A percentile compares a stretch with the other conserved stretches of the same genome.
Evolutionary conservation across 257 asterid species (phyloP).

Genomic region (Salvia splendens): DNA sequence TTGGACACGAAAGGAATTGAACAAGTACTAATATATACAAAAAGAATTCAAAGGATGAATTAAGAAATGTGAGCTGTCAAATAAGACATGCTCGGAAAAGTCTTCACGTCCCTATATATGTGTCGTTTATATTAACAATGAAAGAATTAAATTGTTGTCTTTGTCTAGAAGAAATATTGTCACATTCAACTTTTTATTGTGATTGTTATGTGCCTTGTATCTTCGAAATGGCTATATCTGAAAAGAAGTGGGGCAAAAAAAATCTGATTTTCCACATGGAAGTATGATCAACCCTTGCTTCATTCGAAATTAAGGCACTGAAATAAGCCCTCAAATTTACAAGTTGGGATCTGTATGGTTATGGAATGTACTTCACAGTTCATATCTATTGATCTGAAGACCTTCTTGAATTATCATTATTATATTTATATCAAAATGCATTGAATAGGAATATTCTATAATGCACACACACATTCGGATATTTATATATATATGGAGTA

Average conservation of each 20-base stretch:
- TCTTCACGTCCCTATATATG: background rate
- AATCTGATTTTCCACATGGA: background rate
- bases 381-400: too few species aligned
- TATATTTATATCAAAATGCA: too few species aligned
- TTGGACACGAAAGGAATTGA: too few species aligned
- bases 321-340: conserved; percentile 28
- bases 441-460: too few species aligned
- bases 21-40: too few species aligned
- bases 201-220: conserved; percentile 23
- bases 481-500: too few species aligned
- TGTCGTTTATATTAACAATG: background rate
- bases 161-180: conserved; percentile 14
- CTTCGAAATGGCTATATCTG: conserved; percentile 20
- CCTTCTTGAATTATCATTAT: too few species aligned
- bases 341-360: background rate
- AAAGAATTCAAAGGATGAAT: too few species aligned
- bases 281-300: conserved; percentile 32
- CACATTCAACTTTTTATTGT: conserved; percentile 29
- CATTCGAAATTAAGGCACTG: conserved; percentile 34
- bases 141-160: conserved; percentile 19
- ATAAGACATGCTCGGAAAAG: background rate
- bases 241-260: background rate
- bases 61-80: background rate
- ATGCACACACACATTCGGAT: too few species aligned
- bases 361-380: background rate